These are phyloP conservation scores for Coleophoma cylindrospora DNA, from an alignment of 2,329 filamentous ascomycete species.

Conservation along the genomic window DNA sequence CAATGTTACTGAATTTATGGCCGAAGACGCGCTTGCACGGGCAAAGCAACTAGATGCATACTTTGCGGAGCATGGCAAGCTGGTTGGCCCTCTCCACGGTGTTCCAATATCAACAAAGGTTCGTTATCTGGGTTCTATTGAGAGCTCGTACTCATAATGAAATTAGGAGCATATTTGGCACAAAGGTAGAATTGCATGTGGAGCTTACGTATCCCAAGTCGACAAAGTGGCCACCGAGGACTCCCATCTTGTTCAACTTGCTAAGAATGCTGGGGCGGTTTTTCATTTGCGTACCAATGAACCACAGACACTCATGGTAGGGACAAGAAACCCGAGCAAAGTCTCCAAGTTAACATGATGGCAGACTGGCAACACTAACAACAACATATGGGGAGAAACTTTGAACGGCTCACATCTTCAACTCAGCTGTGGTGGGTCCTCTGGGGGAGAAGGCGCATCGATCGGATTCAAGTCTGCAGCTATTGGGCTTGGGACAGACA, in stretches of 20 bases:
- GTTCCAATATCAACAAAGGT: slow-evolving; percentile 29
- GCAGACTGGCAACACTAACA: slow-evolving; percentile 31
- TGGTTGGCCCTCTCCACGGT: slow-evolving; percentile 33
- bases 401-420: slow-evolving; percentile 24
- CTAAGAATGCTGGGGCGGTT: slow-evolving; percentile 25
- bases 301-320: slow-evolving; percentile 32
- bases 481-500: slow-evolving; percentile 27
- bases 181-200: no score
- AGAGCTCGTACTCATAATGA: no score
- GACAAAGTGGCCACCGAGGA: no score
- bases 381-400: slow-evolving; percentile 37
- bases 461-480: slow-evolving; percentile 24
- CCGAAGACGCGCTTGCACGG: slow-evolving; percentile 43
- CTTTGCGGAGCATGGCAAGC: slow-evolving; percentile 30
- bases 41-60: slow-evolving; percentile 48
- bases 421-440: slow-evolving; percentile 23
- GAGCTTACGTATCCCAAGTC: no score
- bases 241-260: no score
- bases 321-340: no score
- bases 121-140: no score
- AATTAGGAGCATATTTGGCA: no score
- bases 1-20: slow-evolving; percentile 53
- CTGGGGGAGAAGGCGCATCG: slow-evolving; percentile 28
- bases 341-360: no score
- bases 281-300: slow-evolving; percentile 35